phyloP scores from a whole-genome alignment of 345 rosid genomes.

The Aegle marmelos region DNA sequence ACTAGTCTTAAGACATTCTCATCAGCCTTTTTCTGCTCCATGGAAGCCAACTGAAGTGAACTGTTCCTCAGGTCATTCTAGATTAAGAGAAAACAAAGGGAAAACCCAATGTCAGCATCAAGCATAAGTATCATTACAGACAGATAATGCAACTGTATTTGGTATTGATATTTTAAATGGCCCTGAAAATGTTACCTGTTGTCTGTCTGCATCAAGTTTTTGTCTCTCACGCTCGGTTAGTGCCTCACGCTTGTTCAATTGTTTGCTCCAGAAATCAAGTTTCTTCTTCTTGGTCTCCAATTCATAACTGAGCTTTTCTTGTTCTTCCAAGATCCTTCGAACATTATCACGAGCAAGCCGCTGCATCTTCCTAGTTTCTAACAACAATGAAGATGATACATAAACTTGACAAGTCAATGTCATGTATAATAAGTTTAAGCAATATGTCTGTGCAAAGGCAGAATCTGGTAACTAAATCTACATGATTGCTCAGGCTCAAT shows the following conservation, averaged over 20 bases:
- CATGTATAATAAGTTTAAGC: neutral
- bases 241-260: slow-evolving; percentile 74
- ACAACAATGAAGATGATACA: slow-evolving; percentile 23
- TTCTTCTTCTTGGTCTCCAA: slow-evolving; percentile 58
- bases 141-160: neutral
- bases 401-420: neutral
- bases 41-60: slow-evolving; percentile 78
- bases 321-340: slow-evolving; percentile 59
- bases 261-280: slow-evolving; percentile 54
- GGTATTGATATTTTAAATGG: neutral
- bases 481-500: neutral
- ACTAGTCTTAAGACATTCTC: slow-evolving; percentile 66
- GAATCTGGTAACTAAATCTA: neutral
- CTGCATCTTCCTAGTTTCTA: slow-evolving; percentile 89
- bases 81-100: slow-evolving; percentile 6
- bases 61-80: slow-evolving; percentile 56
- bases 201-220: slow-evolving; percentile 85
- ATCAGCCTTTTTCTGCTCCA: slow-evolving; percentile 72
- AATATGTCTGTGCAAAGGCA: neutral
- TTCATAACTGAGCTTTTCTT: slow-evolving; percentile 59
- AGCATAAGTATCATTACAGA: slow-evolving; percentile 7
- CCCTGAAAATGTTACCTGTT: slow-evolving; percentile 37
- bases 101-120: slow-evolving; percentile 11
- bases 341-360: slow-evolving; percentile 57
- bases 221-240: slow-evolving; percentile 77